Evolutionary conservation across 139 green algal genomes (phyloP), one percentile per base, ranked within the genome.

Genomic region (Coccomyxa sp.): DNA sequence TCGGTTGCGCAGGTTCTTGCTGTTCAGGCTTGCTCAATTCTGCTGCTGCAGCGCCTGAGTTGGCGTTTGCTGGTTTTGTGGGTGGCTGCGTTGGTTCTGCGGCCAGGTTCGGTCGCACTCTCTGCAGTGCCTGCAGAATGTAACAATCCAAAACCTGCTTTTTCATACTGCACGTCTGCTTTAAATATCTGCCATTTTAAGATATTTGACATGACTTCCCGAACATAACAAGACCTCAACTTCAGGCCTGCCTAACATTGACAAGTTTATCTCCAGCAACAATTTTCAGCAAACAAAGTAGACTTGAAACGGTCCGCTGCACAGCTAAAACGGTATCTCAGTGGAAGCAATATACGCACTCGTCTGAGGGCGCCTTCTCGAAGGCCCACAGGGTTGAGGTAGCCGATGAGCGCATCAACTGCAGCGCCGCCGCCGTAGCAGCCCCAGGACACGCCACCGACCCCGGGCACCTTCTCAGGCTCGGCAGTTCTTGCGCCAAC

Each of bases 301-400:
- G 21, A 71, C 63, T 4, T 71, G 21, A 25, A 4, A 71, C 21
- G 14, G 18, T 28, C 9, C 9, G 18, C 18, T 28, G 63, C 63
- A 71, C 18, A 21, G 18, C 10, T 11, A 21, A 71, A 80, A 58
- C 13, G 31, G 76, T 17, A 80, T 13, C 0, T 63, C 31, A 31
- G 15, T 60, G 76, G 3, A 18, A 59, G 15, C 23, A 16, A 60
- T 13, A 59, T 63, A 32, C 63, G 81, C 38, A 30, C 51, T 9
- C 63, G 45, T 80, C 32, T 80, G 57, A 94, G 81, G 13, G 81
- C 60, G 12, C 81, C 63, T 76, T 88, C 85, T 23, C 85, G 71
- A 30, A 58, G 58, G 51, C 91, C 91, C 60, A 83, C 81, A 51
- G 79, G 81, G 80, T 90, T 88, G 38, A 91, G 82, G 82, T 79